Base-by-base conservation (phyloP, 139 green algal species). In the Picochlorum sp. region DNA sequence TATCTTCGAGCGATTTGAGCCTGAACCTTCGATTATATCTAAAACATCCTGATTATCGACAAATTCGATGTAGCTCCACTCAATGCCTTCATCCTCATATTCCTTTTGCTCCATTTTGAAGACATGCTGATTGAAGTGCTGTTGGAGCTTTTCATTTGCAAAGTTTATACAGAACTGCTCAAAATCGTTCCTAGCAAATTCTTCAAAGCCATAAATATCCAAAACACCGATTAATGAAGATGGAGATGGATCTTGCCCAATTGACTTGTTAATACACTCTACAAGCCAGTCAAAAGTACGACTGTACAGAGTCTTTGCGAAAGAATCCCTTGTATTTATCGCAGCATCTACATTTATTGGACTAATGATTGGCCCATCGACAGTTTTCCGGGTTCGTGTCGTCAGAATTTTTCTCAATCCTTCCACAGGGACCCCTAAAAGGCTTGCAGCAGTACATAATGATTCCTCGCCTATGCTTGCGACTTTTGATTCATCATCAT, bases 41-140 rank as follows among this genome's bases (percentile, higher is more conserved):
- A 99, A 80, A 73, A 98, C 87, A 62, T 98, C 94, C 77, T 85
- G 78, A 80, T 98, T 98, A 83, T 98, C 93, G 51, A 96, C 88
- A 83, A 98, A 98, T 56, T 96, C 76, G 71, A 99, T 98, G 76
- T 98, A 97, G 52, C 76, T 88, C 94, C 94, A 99, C 78, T 98
- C 85, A 68, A 99, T 99, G 50, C 79, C 74, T 80, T 99, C 94
- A 6, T 76, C 80, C 82, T 96, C 88, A 69, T 99, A 99, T 81
- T 98, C 94, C 16, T 92, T 87, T 82, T 99, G 94, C 87, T 99
- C 94, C 89, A 92, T 88, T 82, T 96, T 96, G 81, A 96, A 97
- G n/a, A 97, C 89, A 72, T 97, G 90, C 73, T 92, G 82, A 79
- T 99, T 99, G 87, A 99, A 99, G 76, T 99, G 94, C 82, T 99